phyloP scores from a whole-genome alignment of 208 protist genomes.

The Phytomonas sp. region DNA sequence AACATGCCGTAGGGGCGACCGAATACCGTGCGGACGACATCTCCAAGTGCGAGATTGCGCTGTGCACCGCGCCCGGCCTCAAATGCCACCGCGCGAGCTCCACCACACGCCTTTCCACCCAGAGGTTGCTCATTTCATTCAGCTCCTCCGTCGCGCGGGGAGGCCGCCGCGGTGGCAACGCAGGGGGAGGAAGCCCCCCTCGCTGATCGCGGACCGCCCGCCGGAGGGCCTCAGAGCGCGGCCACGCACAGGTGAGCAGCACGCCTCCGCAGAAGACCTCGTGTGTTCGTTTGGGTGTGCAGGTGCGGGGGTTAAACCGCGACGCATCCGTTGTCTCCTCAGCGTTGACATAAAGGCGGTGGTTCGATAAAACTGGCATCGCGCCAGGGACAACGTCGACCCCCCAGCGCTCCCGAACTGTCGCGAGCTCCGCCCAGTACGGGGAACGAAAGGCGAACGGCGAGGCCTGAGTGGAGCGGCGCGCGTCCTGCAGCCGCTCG shows the following conservation, averaged over 20 bases:
- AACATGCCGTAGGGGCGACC: too few relatives aligned
- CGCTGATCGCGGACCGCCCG: neutral
- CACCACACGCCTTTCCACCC: slow-evolving; percentile 13
- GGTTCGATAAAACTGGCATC: slow-evolving; percentile 12
- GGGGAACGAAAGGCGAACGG: slow-evolving; percentile 30
- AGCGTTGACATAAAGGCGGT: slow-evolving; percentile 27
- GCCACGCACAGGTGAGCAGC: slow-evolving; percentile 5
- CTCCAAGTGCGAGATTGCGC: neutral
- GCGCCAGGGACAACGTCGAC: slow-evolving; percentile 16
- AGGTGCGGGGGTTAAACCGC: slow-evolving; percentile 24
- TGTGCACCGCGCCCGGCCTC: neutral
- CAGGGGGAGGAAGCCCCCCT: too few relatives aligned
- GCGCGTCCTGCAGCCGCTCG: neutral
- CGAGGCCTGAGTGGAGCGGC: neutral
- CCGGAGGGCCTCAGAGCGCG: slow-evolving; percentile 14
- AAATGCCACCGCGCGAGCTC: slow-evolving; percentile 15
- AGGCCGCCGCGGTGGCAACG: too few relatives aligned
- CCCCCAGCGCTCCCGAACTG: slow-evolving; percentile 27
- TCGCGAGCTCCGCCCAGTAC: slow-evolving; percentile 31
- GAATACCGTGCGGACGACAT: neutral
- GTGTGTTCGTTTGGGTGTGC: slow-evolving; percentile 19
- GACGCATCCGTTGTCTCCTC: slow-evolving; percentile 56
- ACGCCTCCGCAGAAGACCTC: slow-evolving; percentile 14
- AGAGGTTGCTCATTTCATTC: slow-evolving; percentile 18
- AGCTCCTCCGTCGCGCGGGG: slow-evolving; percentile 13